Percentiles rank a stretch among this genome's conserved stretches.
Conservation (phyloP, 306 rosid species). For the Adenanthera pavonina region DNA sequence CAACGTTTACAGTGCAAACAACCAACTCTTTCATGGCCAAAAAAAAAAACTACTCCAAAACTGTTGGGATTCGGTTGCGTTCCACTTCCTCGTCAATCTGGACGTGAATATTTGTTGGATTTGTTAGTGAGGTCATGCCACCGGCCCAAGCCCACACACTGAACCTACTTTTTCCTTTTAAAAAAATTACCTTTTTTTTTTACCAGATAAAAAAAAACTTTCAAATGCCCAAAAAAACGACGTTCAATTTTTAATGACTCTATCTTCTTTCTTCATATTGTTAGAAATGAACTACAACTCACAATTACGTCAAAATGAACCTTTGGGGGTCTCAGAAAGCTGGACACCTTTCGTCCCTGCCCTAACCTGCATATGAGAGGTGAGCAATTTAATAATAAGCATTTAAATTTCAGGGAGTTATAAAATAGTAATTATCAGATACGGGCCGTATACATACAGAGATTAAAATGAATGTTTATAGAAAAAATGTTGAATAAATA, state of each 20-base stretch:
- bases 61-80: constrained; percentile 19
- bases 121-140: constrained; percentile 25
- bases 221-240: not conserved
- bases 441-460: not conserved
- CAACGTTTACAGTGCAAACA: not conserved
- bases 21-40: not conserved
- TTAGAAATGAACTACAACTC: constrained; percentile 13
- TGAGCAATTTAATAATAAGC: constrained; percentile 33
- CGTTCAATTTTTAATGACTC: not conserved
- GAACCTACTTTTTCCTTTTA: constrained; percentile 8
- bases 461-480: not conserved
- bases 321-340: constrained; percentile 2
- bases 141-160: constrained; percentile 23
- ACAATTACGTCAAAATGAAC: constrained; percentile 20
- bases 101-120: not conserved
- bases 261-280: not conserved
- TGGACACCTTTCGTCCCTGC: constrained; percentile 7
- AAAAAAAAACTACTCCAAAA: not conserved
- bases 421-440: not conserved
- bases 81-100: constrained; percentile 41
- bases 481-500: not conserved
- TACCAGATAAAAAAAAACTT: no score
- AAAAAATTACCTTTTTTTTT: not conserved
- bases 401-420: not conserved
- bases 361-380: constrained; percentile 9